Evolutionary conservation across 495 filamentous ascomycete species (phyloP).

Genomic region (Usnea hakonensis): DNA sequence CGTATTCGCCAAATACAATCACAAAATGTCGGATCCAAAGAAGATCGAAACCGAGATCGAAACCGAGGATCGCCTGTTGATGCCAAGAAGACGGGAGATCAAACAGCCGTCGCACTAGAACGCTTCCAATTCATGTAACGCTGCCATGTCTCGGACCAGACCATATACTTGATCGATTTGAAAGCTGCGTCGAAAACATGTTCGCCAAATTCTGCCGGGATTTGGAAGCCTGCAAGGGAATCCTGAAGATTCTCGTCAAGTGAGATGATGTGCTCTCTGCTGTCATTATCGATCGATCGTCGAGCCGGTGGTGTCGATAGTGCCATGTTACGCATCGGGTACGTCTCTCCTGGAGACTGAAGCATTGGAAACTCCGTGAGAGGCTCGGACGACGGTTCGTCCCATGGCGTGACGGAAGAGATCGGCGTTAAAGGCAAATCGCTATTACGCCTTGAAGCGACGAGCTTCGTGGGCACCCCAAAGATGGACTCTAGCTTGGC

Average conservation of each 20-base stretch:
- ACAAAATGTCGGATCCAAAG: not conserved
- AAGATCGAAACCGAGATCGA: not conserved
- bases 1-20: not conserved
- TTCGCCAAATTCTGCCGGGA: conserved; percentile 37
- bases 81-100: not conserved
- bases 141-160: conserved; percentile 62
- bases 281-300: conserved; percentile 11
- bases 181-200: conserved; percentile 53
- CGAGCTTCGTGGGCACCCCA: conserved; percentile 29
- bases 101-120: conserved; percentile 2
- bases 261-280: conserved; percentile 22
- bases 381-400: conserved; percentile 5
- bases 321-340: conserved; percentile 13
- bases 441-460: conserved; percentile 10
- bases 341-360: not conserved
- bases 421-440: conserved; percentile 2
- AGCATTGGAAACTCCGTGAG: not conserved
- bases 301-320: not conserved
- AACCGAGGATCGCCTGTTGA: not conserved
- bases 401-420: conserved; percentile 22
- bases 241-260: conserved; percentile 17
- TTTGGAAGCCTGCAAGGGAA: conserved; percentile 7
- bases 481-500: conserved; percentile 44
- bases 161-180: conserved; percentile 57
- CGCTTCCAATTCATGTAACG: conserved; percentile 16